These are phyloP conservation scores for Amanita phalloides DNA, from an alignment of 768 basidiomycete genomes.

Conservation along the genomic window DNA sequence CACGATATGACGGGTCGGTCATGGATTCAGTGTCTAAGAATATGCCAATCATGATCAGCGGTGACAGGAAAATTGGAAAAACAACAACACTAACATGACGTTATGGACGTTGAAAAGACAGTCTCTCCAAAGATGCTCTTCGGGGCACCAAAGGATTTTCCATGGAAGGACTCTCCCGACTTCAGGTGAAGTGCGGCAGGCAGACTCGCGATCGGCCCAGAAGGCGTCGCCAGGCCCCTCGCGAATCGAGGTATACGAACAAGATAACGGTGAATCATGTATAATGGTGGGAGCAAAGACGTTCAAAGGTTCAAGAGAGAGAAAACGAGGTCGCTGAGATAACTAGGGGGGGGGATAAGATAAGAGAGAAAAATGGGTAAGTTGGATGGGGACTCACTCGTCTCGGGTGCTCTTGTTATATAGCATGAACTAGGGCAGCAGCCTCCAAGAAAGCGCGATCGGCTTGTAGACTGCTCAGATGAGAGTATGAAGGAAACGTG, in stretches of 20 bases:
- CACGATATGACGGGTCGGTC: constrained; percentile 98
- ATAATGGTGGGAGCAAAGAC: constrained; percentile 12
- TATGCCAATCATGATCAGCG: constrained; percentile 4
- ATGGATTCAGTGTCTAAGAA: constrained; percentile 91
- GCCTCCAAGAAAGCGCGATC: background rate
- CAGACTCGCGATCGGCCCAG: constrained; percentile 30
- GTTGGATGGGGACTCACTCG: constrained; percentile 44
- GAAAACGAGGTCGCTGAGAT: constrained; percentile 87
- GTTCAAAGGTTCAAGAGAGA: constrained; percentile 44
- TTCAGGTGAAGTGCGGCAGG: constrained; percentile 90
- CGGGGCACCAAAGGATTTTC: constrained; percentile 82
- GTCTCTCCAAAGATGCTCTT: constrained; percentile 91
- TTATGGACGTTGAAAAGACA: constrained; percentile 98
- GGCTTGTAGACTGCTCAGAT: background rate
- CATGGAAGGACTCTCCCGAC: constrained; percentile 86
- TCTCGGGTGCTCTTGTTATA: constrained; percentile 83
- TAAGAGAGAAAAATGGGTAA: constrained; percentile 1
- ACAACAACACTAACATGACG: constrained; percentile 61
- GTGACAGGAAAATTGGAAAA: background rate
- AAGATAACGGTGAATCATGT: constrained; percentile 50
- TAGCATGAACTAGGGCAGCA: constrained; percentile 43
- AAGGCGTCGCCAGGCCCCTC: constrained; percentile 61
- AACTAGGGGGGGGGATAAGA: constrained; percentile 37
- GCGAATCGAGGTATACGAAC: constrained; percentile 37
- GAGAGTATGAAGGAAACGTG: background rate